Percentiles rank a stretch among this genome's conserved stretches.
phyloP scores from a whole-genome alignment of 2,329 filamentous ascomycete species.

The Aspergillus piperis region DNA sequence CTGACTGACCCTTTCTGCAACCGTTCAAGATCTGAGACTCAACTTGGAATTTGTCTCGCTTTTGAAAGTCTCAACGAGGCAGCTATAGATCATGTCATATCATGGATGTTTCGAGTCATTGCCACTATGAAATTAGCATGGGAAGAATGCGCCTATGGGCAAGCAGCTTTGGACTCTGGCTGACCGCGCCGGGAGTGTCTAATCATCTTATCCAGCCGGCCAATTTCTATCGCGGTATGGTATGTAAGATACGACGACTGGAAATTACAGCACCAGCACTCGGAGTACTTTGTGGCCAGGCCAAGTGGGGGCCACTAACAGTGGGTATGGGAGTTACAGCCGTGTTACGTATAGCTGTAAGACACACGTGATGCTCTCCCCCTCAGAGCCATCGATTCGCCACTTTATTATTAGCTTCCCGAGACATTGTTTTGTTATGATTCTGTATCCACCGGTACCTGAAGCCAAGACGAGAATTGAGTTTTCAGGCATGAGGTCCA shows the following conservation, averaged over 20 bases:
- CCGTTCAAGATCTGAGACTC: neutral
- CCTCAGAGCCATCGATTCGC: conserved; percentile 10
- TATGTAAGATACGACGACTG: conserved; percentile 12
- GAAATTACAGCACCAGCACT: conserved; percentile 2
- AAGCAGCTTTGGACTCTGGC: neutral
- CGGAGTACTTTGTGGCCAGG: neutral
- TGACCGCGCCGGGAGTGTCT: neutral
- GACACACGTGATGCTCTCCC: conserved; percentile 11
- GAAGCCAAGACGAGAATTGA: conserved; percentile 14
- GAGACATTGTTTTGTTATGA: conserved; percentile 2
- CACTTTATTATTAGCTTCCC: conserved; percentile 20
- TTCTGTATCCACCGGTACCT: conserved; percentile 17
- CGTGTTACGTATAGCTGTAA: neutral
- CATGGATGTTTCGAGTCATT: conserved; percentile 7
- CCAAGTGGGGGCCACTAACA: conserved; percentile 1
- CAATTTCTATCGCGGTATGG: conserved; percentile 7
- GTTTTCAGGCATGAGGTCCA: conserved; percentile 7
- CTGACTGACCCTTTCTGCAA: neutral
- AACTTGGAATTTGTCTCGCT: neutral
- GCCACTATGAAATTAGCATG: neutral
- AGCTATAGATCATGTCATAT: conserved; percentile 1
- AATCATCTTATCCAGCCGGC: conserved; percentile 4
- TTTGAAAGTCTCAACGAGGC: neutral
- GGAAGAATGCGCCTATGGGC: neutral
- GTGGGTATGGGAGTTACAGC: conserved; percentile 1